Evolutionary conservation across 2,329 filamentous ascomycete genomes (phyloP).

Genomic region (Drechslerella dactyloides): DNA sequence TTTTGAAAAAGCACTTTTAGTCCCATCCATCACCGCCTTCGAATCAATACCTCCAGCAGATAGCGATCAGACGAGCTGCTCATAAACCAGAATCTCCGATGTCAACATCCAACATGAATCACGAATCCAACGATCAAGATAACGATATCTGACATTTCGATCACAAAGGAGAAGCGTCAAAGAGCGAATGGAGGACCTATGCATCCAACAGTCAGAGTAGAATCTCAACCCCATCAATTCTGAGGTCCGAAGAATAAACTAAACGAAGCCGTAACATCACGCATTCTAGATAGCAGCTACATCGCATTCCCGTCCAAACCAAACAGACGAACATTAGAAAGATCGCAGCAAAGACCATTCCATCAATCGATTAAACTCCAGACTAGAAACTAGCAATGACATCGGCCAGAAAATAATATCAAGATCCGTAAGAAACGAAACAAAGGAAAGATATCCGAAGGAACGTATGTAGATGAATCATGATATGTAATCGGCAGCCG

Average conservation of each 20-base stretch:
- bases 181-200: too few species aligned
- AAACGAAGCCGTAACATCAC: neutral
- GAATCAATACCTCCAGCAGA: too few species aligned
- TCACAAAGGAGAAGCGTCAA: too few species aligned
- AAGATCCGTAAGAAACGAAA: slow-evolving; percentile 5
- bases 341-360: neutral
- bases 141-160: neutral
- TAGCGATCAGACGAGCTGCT: too few species aligned
- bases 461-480: slow-evolving; percentile 1
- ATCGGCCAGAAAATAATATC: neutral
- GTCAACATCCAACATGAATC: neutral
- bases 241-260: neutral
- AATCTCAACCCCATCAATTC: too few species aligned
- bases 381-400: slow-evolving; percentile 8
- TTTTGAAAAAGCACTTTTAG: too few species aligned
- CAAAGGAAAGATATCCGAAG: neutral
- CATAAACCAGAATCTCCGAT: too few species aligned
- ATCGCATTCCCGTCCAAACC: neutral
- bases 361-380: neutral
- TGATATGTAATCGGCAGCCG: too few species aligned
- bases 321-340: slow-evolving; percentile 2
- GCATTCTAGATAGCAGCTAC: slow-evolving; percentile 14
- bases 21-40: too few species aligned
- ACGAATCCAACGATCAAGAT: neutral
- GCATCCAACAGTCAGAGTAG: neutral